phyloP scores from a whole-genome alignment of 169 alveolate species.

The Plasmodium gonderi region DNA sequence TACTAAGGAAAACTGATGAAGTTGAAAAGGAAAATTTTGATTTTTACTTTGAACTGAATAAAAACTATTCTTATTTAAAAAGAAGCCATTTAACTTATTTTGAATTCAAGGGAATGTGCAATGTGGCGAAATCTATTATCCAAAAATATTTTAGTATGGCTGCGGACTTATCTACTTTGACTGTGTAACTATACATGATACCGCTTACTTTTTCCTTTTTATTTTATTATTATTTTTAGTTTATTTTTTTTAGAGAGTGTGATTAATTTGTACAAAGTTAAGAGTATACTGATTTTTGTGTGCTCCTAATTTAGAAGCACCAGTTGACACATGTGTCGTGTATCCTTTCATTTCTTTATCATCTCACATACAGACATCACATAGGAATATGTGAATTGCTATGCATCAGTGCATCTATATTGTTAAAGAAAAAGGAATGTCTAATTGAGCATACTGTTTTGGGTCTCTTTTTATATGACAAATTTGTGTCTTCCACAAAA shows the following conservation, averaged over 20 bases:
- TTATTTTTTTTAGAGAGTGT: background rate
- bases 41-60: slow-evolving; percentile 40
- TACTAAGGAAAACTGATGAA: slow-evolving; percentile 30
- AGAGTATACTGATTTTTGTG: background rate
- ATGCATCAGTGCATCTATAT: slow-evolving; percentile 67
- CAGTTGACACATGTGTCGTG: too few species aligned
- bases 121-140: slow-evolving; percentile 42
- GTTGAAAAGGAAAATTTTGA: background rate
- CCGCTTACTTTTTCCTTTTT: background rate
- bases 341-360: background rate
- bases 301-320: too few species aligned
- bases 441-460: slow-evolving; percentile 62
- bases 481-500: slow-evolving; percentile 71
- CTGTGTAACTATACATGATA: slow-evolving; percentile 39
- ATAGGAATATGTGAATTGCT: slow-evolving; percentile 67
- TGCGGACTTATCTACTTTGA: slow-evolving; percentile 57
- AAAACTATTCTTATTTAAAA: slow-evolving; percentile 46
- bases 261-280: background rate
- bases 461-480: slow-evolving; percentile 66
- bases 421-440: slow-evolving; percentile 58
- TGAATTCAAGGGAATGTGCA: slow-evolving; percentile 60
- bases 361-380: slow-evolving; percentile 23
- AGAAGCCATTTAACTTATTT: slow-evolving; percentile 23
- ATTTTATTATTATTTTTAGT: background rate
- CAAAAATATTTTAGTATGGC: slow-evolving; percentile 69